Conservation (phyloP, 176 grass and related monocot genomes). For the Cymbopogon citratus region DNA sequence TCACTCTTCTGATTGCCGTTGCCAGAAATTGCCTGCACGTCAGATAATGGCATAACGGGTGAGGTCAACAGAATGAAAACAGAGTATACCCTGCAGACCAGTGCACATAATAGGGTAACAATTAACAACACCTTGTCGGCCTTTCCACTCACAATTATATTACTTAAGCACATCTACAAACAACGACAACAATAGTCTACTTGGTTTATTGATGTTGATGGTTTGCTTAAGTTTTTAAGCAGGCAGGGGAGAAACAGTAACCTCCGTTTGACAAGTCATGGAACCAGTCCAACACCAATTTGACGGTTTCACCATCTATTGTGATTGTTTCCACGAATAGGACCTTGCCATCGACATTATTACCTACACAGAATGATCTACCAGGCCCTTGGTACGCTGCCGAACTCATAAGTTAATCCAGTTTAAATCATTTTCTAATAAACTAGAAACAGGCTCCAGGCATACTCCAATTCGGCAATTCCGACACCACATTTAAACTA, state of each 20-base stretch:
- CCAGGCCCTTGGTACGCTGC: not conserved
- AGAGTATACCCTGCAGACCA: not conserved
- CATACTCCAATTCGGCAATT: not conserved
- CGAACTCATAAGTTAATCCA: not conserved
- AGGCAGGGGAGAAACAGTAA: not conserved
- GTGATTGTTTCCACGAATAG: not conserved
- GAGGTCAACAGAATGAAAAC: not conserved
- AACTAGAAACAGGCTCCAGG: not conserved
- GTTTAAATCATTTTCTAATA: not conserved
- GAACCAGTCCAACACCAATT: not conserved
- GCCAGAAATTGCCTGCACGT: constrained; percentile 59
- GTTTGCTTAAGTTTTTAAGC: not conserved
- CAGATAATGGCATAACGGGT: not conserved
- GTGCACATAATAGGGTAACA: not conserved
- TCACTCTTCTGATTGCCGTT: constrained; percentile 48
- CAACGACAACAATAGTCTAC: not conserved
- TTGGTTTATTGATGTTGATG: not conserved
- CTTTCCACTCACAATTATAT: not conserved
- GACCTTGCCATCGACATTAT: not conserved
- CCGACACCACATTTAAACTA: not conserved
- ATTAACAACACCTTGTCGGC: not conserved
- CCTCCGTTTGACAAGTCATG: not conserved
- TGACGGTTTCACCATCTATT: not conserved
- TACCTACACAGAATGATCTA: not conserved
- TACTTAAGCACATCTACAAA: not conserved